phyloP scores from a whole-genome alignment of 169 alveolate species.

The Cryptosporidium sp. region DNA sequence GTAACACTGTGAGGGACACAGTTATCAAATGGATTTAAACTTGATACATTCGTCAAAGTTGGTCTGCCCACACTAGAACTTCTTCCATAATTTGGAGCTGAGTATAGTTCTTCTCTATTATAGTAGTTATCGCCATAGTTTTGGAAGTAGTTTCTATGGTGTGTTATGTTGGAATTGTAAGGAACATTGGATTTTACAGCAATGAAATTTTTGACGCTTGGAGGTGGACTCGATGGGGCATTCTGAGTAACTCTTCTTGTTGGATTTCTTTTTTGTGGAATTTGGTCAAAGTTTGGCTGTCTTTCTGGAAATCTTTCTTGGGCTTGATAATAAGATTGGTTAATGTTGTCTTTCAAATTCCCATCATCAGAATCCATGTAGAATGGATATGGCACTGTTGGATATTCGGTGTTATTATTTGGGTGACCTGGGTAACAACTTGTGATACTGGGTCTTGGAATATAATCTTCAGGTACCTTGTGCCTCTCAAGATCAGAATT shows the following conservation, averaged over 20 bases:
- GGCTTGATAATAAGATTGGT: neutral
- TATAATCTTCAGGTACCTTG: constrained; percentile 54
- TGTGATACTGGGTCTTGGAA: neutral
- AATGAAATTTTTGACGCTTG: constrained; percentile 1
- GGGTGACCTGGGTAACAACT: neutral
- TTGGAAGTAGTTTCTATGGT: neutral
- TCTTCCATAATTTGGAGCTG: constrained; percentile 2
- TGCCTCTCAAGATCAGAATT: neutral
- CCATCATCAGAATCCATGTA: constrained; percentile 44
- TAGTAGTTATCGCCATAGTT: constrained; percentile 26
- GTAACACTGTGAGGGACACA: constrained; percentile 18
- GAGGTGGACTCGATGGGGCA: neutral
- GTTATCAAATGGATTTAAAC: constrained; percentile 37
- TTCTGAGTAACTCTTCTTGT: constrained; percentile 38
- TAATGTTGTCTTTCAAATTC: constrained; percentile 2
- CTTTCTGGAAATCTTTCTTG: constrained; percentile 1
- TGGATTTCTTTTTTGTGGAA: neutral
- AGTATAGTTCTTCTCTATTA: constrained; percentile 20
- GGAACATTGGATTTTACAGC: constrained; percentile 39
- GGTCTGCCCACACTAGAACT: constrained; percentile 49
- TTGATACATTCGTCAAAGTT: constrained; percentile 14
- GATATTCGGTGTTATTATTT: constrained; percentile 15
- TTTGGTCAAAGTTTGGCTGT: neutral
- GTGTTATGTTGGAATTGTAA: constrained; percentile 20
- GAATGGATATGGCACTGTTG: constrained; percentile 58